Percentiles rank a stretch among this genome's conserved stretches.
phyloP scores from a whole-genome alignment of 164 flowering plant species.

The Aristolochia californica region DNA sequence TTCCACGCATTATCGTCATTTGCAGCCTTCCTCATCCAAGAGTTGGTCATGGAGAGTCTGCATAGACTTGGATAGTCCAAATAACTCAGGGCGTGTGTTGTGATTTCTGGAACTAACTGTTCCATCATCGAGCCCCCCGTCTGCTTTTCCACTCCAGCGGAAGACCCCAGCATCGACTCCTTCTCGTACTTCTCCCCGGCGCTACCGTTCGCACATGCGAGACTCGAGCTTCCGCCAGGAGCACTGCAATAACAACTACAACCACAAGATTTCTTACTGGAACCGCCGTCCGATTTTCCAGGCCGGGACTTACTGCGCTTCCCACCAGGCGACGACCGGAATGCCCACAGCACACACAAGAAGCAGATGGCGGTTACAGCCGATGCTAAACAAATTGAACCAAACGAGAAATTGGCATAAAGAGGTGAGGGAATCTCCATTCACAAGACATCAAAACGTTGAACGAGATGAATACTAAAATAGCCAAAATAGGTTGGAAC shows the following conservation, averaged over 20 bases:
- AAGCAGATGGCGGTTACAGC: constrained; percentile 27
- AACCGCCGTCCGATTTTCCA: neutral
- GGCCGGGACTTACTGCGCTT: neutral
- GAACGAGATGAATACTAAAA: constrained; percentile 14
- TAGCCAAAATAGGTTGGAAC: neutral
- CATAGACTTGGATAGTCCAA: constrained; percentile 95
- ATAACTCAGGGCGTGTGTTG: constrained; percentile 86
- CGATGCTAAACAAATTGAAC: constrained; percentile 21
- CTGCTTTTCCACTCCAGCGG: constrained; percentile 20
- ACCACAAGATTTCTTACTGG: constrained; percentile 12
- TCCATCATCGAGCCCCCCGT: constrained; percentile 97
- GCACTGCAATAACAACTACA: constrained; percentile 23
- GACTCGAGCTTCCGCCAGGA: neutral
- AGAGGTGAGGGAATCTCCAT: constrained; percentile 35
- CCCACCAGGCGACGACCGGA: constrained; percentile 12
- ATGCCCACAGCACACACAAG: constrained; percentile 24
- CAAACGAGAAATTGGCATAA: constrained; percentile 7
- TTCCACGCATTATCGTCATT: constrained; percentile 99
- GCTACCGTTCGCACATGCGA: constrained; percentile 25
- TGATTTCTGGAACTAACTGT: constrained; percentile 94
- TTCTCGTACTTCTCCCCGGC: constrained; percentile 15
- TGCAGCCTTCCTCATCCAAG: constrained; percentile 87
- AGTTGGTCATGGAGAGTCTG: constrained; percentile 94
- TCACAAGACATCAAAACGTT: constrained; percentile 44
- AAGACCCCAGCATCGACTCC: constrained; percentile 5